Percentiles rank a stretch among this genome's conserved stretches.
Conservation (phyloP, 2,329 filamentous ascomycete genomes). For the Diaporthe caulivora region DNA sequence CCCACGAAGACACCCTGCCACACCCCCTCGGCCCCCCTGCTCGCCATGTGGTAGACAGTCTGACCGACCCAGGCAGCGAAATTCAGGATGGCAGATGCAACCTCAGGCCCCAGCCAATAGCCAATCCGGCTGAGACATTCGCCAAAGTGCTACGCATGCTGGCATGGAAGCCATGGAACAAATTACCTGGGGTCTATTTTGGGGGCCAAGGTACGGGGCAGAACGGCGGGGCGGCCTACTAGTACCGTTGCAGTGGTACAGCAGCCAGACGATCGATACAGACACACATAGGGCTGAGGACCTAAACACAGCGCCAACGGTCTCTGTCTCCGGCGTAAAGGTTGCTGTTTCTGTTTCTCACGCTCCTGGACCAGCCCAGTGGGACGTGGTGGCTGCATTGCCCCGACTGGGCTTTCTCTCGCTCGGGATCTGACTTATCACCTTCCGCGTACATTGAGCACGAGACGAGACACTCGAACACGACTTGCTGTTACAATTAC, state of each 20-base stretch:
- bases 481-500: not conserved
- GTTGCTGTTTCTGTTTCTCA: not conserved
- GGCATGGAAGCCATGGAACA: slow-evolving; percentile 26
- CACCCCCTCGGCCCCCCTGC: slow-evolving; percentile 2
- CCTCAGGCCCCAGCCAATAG: slow-evolving; percentile 27
- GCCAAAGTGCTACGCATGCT: slow-evolving; percentile 19
- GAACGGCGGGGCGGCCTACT: slow-evolving; percentile 32
- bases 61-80: slow-evolving; percentile 20
- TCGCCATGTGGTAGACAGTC: slow-evolving; percentile 37
- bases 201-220: slow-evolving; percentile 31
- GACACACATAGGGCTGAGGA: slow-evolving; percentile 37
- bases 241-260: slow-evolving; percentile 27
- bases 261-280: slow-evolving; percentile 28
- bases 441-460: not conserved
- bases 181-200: slow-evolving; percentile 27
- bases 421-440: slow-evolving; percentile 12
- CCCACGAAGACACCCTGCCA: slow-evolving; percentile 19
- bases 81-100: slow-evolving; percentile 24
- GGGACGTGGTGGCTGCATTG: slow-evolving; percentile 10
- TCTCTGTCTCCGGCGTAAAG: not conserved
- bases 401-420: slow-evolving; percentile 14
- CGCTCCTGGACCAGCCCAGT: slow-evolving; percentile 15
- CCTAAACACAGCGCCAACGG: not conserved
- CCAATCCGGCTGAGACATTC: slow-evolving; percentile 30
- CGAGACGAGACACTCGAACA: not conserved